Evolutionary conservation across 1,139 yeast genomes (phyloP).

Genomic region (Meyerozyma athensensis): DNA sequence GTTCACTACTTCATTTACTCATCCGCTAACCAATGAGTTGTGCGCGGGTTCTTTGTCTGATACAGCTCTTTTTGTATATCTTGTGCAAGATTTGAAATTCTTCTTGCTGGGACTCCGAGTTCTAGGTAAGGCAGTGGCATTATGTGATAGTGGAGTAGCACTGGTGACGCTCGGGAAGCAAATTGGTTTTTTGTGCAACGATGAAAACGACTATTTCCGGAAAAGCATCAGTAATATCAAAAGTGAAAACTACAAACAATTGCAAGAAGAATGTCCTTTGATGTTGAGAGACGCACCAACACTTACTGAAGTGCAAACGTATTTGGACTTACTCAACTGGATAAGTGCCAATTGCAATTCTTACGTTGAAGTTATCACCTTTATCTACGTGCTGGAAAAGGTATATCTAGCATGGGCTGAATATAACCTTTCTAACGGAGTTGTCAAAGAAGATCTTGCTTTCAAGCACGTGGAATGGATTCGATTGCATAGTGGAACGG

Average conservation of each 20-base stretch:
- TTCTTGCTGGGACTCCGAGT: conserved; percentile 40
- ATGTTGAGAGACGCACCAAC: conserved; percentile 16
- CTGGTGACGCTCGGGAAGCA: conserved; percentile 42
- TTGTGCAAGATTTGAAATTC: conserved; percentile 46
- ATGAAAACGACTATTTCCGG: conserved; percentile 46
- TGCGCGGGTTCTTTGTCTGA: conserved; percentile 44
- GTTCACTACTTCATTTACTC: conserved; percentile 31
- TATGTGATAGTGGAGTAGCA: conserved; percentile 36
- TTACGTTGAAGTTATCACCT: conserved; percentile 43
- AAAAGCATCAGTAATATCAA: conserved; percentile 28
- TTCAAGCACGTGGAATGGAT: conserved; percentile 52
- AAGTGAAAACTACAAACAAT: conserved; percentile 12
- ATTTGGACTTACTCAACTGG: conserved; percentile 30
- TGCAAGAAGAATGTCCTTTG: conserved; percentile 15
- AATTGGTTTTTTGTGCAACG: conserved; percentile 45
- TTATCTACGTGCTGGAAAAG: conserved; percentile 44
- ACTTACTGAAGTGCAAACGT: conserved; percentile 33
- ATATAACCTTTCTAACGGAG: conserved; percentile 16
- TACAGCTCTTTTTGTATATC: conserved; percentile 36
- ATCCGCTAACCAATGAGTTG: conserved; percentile 41
- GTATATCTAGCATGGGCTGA: conserved; percentile 53
- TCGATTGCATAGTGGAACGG: conserved; percentile 43
- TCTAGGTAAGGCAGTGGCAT: conserved; percentile 41
- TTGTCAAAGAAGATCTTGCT: conserved; percentile 25
- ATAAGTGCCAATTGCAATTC: conserved; percentile 24